phyloP scores from a whole-genome alignment of 2,329 filamentous ascomycete species.

The Monilinia laxa region DNA sequence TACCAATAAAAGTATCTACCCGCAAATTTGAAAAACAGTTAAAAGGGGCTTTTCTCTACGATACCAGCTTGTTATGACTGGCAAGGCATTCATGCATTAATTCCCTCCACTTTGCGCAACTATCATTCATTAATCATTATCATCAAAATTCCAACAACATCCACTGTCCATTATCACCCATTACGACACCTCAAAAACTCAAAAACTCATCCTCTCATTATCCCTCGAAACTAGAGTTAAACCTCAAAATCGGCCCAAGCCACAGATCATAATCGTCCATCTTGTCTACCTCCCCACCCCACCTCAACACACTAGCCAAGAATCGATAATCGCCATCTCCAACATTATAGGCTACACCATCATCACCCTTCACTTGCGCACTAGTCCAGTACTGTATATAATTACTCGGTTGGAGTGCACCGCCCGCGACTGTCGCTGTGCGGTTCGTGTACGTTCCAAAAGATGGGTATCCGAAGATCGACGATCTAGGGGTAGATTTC shows the following conservation, averaged over 20 bases:
- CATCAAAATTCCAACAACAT: no score
- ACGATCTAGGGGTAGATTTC: neutral
- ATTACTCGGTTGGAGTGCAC: constrained; percentile 13
- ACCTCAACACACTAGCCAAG: constrained; percentile 21
- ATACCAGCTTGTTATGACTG: no score
- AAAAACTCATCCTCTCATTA: neutral
- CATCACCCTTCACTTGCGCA: neutral
- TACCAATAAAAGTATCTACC: no score
- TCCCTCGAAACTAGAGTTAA: constrained; percentile 13
- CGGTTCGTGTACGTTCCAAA: constrained; percentile 21
- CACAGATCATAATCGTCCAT: constrained; percentile 22
- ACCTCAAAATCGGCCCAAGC: constrained; percentile 22
- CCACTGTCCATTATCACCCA: no score
- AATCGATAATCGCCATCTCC: constrained; percentile 23
- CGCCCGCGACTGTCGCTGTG: neutral
- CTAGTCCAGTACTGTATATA: constrained; percentile 21
- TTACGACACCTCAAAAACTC: no score
- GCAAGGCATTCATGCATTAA: no score
- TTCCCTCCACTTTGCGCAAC: no score
- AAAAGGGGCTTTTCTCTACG: no score
- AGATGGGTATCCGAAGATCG: constrained; percentile 18
- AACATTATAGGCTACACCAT: constrained; percentile 12
- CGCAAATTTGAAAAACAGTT: no score
- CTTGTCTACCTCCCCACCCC: constrained; percentile 7
- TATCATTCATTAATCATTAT: no score